These are phyloP conservation scores for Chrysosporium queenslandicum DNA, from an alignment of 2,329 filamentous ascomycete genomes.

Conservation along the genomic window DNA sequence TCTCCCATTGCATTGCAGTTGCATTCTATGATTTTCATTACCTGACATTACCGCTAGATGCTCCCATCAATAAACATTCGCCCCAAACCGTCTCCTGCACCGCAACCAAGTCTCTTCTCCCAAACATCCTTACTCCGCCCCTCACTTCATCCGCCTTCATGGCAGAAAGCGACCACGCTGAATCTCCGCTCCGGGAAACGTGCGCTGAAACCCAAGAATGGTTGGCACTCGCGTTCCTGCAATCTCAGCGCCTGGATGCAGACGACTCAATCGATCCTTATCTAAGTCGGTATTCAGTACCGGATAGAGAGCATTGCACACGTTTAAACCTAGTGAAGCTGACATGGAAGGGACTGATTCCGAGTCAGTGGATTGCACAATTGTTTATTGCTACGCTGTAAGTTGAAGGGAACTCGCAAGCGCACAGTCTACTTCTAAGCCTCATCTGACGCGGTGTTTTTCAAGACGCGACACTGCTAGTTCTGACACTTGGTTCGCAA, in stretches of 20 bases:
- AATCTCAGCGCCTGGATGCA: slow-evolving; percentile 31
- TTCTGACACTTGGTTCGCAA: slow-evolving; percentile 27
- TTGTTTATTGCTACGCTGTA: slow-evolving; percentile 31
- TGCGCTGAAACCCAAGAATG: slow-evolving; percentile 52
- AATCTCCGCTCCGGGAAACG: slow-evolving; percentile 50
- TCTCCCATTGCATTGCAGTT: not conserved
- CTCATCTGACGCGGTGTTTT: too few relatives aligned
- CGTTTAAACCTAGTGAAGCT: slow-evolving; percentile 28
- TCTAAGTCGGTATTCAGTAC: slow-evolving; percentile 36
- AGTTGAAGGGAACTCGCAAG: too few relatives aligned
- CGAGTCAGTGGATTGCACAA: slow-evolving; percentile 31
- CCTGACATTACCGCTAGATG: slow-evolving; percentile 20
- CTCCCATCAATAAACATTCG: slow-evolving; percentile 30
- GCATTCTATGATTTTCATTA: not conserved
- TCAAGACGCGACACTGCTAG: slow-evolving; percentile 7
- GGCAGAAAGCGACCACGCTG: slow-evolving; percentile 13
- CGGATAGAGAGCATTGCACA: slow-evolving; percentile 22
- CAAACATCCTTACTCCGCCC: slow-evolving; percentile 25
- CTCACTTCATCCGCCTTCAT: slow-evolving; percentile 24
- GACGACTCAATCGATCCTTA: slow-evolving; percentile 36
- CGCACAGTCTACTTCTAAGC: too few relatives aligned
- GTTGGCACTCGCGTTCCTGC: slow-evolving; percentile 47
- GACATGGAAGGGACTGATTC: slow-evolving; percentile 37
- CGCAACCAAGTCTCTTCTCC: slow-evolving; percentile 21
- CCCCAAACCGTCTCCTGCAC: slow-evolving; percentile 30